Evolutionary conservation across 306 rosid species (phyloP), one percentile per base, ranked within the genome.

Genomic region (Inga laurina): DNA sequence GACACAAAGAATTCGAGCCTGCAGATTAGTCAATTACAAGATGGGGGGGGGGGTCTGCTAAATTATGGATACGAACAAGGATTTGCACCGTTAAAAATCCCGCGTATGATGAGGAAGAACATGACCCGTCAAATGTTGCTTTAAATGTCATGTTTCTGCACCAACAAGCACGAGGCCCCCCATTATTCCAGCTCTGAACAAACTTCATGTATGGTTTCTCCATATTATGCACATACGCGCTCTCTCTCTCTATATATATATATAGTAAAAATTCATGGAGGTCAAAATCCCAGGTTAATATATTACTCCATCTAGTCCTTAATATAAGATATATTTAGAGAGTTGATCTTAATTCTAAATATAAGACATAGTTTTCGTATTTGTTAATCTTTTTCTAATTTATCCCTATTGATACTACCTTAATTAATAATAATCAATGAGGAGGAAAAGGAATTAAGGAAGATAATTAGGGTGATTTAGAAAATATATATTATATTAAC

Each of bases 81-180:
- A 80, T 57, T 19, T 43, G 48, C 35, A 18, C 49, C 64, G 49
- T 78, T 66, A 2, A 35, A 39, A 67, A 64, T 13, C 66, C 80
- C 48, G 72, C 81, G 81, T 3, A 16, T 48, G 62, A 34, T 75
- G 79, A 35, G 27, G 32, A 51, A 74, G 66, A 32, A 74, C 34
- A 75, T 21, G 49, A 75, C 49, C 18, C 34, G 11, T 52, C 67
- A 74, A 81, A 18, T n/a, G 39, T 49, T 46, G 75, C 82, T 59
- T 69, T 82, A 24, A 83, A 68, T 76, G 77, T 18, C 6, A 43
- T 82, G 85, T 82, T 48, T 12, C 71, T 24, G 12, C 11, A 18
- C 27, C 85, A 68, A 56, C 77, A 32, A 51, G 27, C 85, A 82
- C 43, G 43, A 4, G 7, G 21, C 7, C 81, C 81, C 57, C 70